Percentiles rank a stretch among this genome's conserved stretches.
Evolutionary conservation across 225 moss, liverwort and hornwort genomes (phyloP).

Genomic region (Takakia lepidozioides): DNA sequence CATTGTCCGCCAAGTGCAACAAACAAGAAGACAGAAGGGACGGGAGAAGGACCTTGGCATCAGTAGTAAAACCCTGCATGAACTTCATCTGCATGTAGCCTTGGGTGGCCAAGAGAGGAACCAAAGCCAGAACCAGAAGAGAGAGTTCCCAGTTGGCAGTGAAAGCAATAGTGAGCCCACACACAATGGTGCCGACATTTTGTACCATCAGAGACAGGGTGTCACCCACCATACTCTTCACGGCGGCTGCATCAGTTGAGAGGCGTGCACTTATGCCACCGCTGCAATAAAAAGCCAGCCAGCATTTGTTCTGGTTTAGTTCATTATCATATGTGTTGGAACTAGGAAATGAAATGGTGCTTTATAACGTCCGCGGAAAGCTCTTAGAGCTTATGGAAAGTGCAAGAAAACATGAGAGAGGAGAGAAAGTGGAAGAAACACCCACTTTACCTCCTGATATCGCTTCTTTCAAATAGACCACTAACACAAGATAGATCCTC

Average conservation of each 20-base stretch:
- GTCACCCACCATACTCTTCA: constrained; percentile 79
- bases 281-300: constrained; percentile 29
- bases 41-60: constrained; percentile 57
- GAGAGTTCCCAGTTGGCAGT: constrained; percentile 74
- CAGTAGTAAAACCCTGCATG: constrained; percentile 66
- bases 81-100: constrained; percentile 63
- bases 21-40: not conserved
- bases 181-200: constrained; percentile 54
- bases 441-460: too few relatives aligned
- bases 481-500: too few relatives aligned
- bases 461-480: too few relatives aligned
- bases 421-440: not conserved
- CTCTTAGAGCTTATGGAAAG: not conserved
- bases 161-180: constrained; percentile 69
- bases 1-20: not conserved
- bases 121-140: constrained; percentile 57
- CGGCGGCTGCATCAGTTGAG: constrained; percentile 76
- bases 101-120: constrained; percentile 71
- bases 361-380: not conserved
- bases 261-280: constrained; percentile 83
- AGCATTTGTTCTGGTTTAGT: not conserved
- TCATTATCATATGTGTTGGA: too few relatives aligned
- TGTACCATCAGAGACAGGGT: constrained; percentile 55
- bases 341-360: too few relatives aligned
- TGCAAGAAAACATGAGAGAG: not conserved